These are phyloP conservation scores for Paramecium biaurelia DNA, from an alignment of 73 alveolate genomes.

Conservation along the genomic window DNA sequence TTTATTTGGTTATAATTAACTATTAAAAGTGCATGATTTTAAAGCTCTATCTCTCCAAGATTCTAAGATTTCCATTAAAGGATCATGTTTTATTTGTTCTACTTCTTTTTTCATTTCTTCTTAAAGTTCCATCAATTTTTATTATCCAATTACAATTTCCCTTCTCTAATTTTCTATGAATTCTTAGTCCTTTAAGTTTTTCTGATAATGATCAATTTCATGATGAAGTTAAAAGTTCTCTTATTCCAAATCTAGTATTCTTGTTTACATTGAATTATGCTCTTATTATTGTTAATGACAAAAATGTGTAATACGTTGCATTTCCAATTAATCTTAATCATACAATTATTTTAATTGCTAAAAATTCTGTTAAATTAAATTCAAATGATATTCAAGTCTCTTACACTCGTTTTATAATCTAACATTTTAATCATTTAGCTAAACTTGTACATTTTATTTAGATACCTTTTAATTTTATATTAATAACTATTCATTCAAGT, in stretches of 20 bases:
- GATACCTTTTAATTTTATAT: not conserved
- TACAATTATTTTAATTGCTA: not conserved
- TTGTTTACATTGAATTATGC: slow-evolving; percentile 11
- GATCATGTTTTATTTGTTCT: not conserved
- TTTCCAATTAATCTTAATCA: slow-evolving; percentile 16
- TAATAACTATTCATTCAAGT: not conserved
- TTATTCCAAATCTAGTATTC: not conserved
- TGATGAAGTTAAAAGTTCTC: slow-evolving; percentile 34
- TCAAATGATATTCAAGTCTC: not conserved
- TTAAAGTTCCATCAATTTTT: not conserved
- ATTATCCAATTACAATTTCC: not conserved
- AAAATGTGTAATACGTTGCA: not conserved
- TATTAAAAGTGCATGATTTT: not conserved
- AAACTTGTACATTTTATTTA: not conserved
- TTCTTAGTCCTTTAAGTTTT: not conserved
- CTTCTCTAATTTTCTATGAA: not conserved
- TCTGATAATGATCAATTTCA: slow-evolving; percentile 13
- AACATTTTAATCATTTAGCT: not conserved
- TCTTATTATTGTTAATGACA: not conserved
- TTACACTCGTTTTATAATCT: not conserved
- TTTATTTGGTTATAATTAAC: not conserved
- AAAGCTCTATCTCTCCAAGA: slow-evolving; percentile 15
- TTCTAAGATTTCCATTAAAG: slow-evolving; percentile 10
- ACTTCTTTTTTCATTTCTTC: not conserved
- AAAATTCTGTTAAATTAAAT: not conserved